Evolutionary conservation across 2,329 filamentous ascomycete genomes (phyloP), one percentile per base, ranked within the genome.

Genomic region (Taxawa tesnikishii): DNA sequence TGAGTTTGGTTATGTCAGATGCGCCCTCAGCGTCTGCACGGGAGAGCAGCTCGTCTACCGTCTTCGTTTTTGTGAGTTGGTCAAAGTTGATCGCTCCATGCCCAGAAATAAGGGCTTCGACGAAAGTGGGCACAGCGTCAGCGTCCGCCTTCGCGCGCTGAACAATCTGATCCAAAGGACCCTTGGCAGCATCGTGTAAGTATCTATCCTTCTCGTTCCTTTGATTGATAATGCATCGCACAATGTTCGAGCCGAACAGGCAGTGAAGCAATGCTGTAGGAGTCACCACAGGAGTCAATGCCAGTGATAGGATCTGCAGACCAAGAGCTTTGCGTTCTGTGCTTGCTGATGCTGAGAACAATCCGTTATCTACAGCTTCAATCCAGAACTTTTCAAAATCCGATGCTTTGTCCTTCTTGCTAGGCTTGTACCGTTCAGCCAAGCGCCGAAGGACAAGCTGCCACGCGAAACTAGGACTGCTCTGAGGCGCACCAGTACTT

Each of bases 311-410:
- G 3, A 96, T 70, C 47, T 87, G 75, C 57, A 96, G 88, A 0
- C 90, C 90, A 55, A 84, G 85, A 48, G 83, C 84, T 56, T 94
- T 96, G 34, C 92, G 80, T 44, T 87, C 83, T 26, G 87, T 76
- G 2, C 85, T 92, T 6, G 87, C 79, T 8, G 71, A 75, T 35
- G 79, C 73, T 5, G 83, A 79, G 51, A 96, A 94, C 3, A 94
- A 67, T 6, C 81, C 79, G 50, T 88, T 81, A 55, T 94, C 87
- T 38, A 96, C 78, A 34, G 83, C 77, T 27, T 83, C 76, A 25
- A 73, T 73, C 87, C 88, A 96, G 51, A 94, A 92, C 28, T 80
- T 73, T 29, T 68, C 65, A 49, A 94, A 85, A 15, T 63, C 58
- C 4, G 38, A 30, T 4, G 26, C 5, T n/a, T 36, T 32, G 10